These are phyloP conservation scores for Lecanicillium sp. DNA, from an alignment of 2,329 filamentous ascomycete species.

Conservation along the genomic window DNA sequence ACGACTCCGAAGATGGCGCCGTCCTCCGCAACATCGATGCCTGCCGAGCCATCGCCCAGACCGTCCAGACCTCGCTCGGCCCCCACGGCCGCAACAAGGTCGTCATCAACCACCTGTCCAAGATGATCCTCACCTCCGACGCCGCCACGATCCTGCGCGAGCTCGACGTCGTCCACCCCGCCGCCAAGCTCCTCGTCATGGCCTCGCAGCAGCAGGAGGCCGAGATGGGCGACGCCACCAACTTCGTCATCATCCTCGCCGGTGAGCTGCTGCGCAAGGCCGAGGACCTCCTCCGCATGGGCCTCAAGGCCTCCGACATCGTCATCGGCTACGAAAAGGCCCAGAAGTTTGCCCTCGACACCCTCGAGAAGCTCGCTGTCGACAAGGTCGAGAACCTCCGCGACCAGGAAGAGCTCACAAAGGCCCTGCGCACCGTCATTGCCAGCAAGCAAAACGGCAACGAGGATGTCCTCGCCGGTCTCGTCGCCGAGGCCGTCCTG, in stretches of 20 bases:
- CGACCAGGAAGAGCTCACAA: slow-evolving; percentile 76
- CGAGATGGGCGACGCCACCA: slow-evolving; percentile 98
- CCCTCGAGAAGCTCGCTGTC: slow-evolving; percentile 79
- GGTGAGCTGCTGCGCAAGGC: slow-evolving; percentile 96
- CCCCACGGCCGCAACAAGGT: slow-evolving; percentile 99
- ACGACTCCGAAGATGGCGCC: slow-evolving; percentile 97
- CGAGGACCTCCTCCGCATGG: slow-evolving; percentile 92
- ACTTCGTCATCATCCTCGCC: slow-evolving; percentile 91
- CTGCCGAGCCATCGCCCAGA: slow-evolving; percentile 90
- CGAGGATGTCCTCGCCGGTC: slow-evolving; percentile 77
- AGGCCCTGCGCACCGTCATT: slow-evolving; percentile 91
- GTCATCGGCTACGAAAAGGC: slow-evolving; percentile 93
- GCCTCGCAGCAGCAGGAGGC: slow-evolving; percentile 97
- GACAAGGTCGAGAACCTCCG: slow-evolving; percentile 84
- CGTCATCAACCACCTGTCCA: slow-evolving; percentile 98
- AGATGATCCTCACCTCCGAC: slow-evolving; percentile 98
- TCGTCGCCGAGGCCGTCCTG: slow-evolving; percentile 80
- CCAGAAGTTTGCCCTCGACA: slow-evolving; percentile 77
- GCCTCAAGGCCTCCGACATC: slow-evolving; percentile 96
- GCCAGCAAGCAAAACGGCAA: slow-evolving; percentile 94
- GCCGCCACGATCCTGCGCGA: slow-evolving; percentile 95
- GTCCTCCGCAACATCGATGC: slow-evolving; percentile 98
- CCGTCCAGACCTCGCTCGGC: slow-evolving; percentile 92
- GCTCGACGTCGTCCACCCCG: slow-evolving; percentile 95
- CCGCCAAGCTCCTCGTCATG: slow-evolving; percentile 97